Evolutionary conservation across 208 protist species (phyloP).

Genomic region (Crithidia mellificae): DNA sequence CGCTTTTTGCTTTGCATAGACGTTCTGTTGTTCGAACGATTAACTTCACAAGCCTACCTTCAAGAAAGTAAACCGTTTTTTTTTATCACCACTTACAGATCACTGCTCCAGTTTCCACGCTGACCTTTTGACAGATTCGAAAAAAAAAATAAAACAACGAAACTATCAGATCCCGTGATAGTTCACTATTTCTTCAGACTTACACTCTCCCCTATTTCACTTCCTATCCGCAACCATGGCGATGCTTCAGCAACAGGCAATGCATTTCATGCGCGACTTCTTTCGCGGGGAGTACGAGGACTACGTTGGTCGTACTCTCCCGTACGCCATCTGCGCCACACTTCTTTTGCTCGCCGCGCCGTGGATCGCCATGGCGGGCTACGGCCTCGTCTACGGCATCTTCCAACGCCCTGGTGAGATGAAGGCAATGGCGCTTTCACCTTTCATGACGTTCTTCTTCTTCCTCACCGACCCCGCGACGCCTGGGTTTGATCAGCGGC

Average conservation of each 20-base stretch:
- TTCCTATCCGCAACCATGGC: constrained; percentile 1
- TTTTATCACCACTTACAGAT: too few relatives aligned
- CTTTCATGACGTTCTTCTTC: constrained; percentile 72
- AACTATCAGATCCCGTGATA: too few relatives aligned
- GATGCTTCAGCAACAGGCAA: constrained; percentile 21
- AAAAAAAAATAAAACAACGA: too few relatives aligned
- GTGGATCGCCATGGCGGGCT: constrained; percentile 44
- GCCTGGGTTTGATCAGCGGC: constrained; percentile 63
- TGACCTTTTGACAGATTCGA: too few relatives aligned
- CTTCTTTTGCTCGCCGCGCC: constrained; percentile 40
- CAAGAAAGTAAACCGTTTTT: too few relatives aligned
- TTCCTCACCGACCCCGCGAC: constrained; percentile 69
- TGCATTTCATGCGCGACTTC: constrained; percentile 22
- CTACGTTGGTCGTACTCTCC: constrained; percentile 13
- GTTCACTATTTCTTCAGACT: not conserved
- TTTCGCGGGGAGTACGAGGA: constrained; percentile 23
- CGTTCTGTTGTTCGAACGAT: too few relatives aligned
- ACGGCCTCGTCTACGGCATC: constrained; percentile 49
- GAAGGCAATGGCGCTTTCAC: constrained; percentile 38
- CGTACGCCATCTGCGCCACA: constrained; percentile 25
- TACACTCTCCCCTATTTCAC: not conserved
- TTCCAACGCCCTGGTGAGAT: constrained; percentile 48
- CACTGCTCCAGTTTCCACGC: too few relatives aligned
- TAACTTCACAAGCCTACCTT: too few relatives aligned
- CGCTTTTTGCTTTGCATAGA: too few relatives aligned